Evolutionary conservation across 441 rosid species (phyloP).

Genomic region (Euphorbia neoarborescens): DNA sequence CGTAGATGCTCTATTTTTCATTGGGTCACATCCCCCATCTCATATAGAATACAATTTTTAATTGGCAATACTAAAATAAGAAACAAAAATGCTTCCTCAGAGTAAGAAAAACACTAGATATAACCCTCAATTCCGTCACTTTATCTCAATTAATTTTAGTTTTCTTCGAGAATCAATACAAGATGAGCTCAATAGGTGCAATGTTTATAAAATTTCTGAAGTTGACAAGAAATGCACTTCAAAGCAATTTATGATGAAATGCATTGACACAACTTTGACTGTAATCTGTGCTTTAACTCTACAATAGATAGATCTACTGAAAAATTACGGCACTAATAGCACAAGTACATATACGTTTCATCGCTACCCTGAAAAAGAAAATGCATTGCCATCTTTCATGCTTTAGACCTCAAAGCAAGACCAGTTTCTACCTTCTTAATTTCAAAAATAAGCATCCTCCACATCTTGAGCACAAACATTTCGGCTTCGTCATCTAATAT

Average conservation of each 20-base stretch:
- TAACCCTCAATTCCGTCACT: neutral
- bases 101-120: neutral
- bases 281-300: conserved; percentile 13
- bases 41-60: no score
- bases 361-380: neutral
- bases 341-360: neutral
- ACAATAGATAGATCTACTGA: conserved; percentile 9
- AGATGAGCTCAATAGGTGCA: neutral
- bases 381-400: conserved; percentile 24
- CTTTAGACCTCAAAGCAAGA: conserved; percentile 50
- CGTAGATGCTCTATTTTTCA: no score
- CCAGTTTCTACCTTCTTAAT: conserved; percentile 88
- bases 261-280: conserved; percentile 8
- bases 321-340: neutral
- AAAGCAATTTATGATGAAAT: conserved; percentile 12
- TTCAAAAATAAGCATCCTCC: conserved; percentile 99
- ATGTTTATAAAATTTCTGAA: neutral
- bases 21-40: no score
- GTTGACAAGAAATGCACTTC: neutral
- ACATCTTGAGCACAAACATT: conserved; percentile 99
- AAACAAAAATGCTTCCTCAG: neutral
- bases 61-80: neutral
- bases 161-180: neutral
- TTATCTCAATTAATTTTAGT: neutral
- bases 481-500: conserved; percentile 97